Base-by-base conservation (phyloP, 2,329 filamentous ascomycete species). In the Microcyclosporella mali region DNA sequence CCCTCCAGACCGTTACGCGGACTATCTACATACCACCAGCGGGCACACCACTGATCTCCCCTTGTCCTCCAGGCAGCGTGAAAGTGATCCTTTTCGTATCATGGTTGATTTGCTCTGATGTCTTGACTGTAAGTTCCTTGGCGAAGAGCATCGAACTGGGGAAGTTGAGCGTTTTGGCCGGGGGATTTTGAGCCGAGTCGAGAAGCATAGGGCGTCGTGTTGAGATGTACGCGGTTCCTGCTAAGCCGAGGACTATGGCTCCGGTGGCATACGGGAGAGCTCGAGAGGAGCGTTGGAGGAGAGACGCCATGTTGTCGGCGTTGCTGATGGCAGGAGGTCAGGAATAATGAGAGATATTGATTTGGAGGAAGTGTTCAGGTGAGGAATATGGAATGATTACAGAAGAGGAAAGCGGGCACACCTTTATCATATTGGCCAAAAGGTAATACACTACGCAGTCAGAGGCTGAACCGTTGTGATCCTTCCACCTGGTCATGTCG, bases 51-150 rank as follows among this genome's bases (percentile, higher is more conserved):
- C 53, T 59, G 40, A 58, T 47, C 38, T 62, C 55, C 14, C 30
- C 45, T 2, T 50, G 40, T 6, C 57, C 60, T 8, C 56, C 57
- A 9, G 59, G 59, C 3, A 63, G 51, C 7, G 47, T 33, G 37
- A 63, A 62, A 8, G 56, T 62, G 37, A 63, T 58, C 14, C 49
- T 42, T 41, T 58, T 63, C 4, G 58, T 61, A 35, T 63, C 59
- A 46, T 61, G 59, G 43, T 61, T 63, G 40, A 62, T 47, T 45
- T 63, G 59, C 40, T 62, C 58, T 15, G 54, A 51, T 14, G 47
- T 47, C 14, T 46, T 53, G 25, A 61, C 58, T 16, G 54, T 61
- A 14, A 63, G 39, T 19, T 55, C 45, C 34, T 56, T 52, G 27
- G 56, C 52, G 46, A 61, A 62, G n/a, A 61, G 54, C 59, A 63